A percentile compares a stretch with the other conserved stretches of the same genome.
phyloP scores from a whole-genome alignment of 148 eudicot genomes.

The Dianthus caryophyllus region DNA sequence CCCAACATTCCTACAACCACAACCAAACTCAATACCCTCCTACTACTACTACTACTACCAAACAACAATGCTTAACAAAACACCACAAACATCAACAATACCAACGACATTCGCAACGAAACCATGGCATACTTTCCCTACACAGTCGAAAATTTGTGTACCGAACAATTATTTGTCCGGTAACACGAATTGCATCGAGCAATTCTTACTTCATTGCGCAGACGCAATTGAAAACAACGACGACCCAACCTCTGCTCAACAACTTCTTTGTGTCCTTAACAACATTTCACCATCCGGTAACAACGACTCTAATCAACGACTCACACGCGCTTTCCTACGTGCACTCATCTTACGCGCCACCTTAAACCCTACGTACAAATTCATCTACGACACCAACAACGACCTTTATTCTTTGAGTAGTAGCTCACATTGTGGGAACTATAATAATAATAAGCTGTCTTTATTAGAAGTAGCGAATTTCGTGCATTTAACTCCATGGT shows the following conservation, averaged over 20 bases:
- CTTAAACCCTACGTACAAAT: slow-evolving; percentile 37
- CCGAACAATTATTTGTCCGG: slow-evolving; percentile 23
- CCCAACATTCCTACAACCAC: slow-evolving; percentile 30
- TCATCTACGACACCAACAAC: slow-evolving; percentile 9
- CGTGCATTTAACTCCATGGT: slow-evolving; percentile 92
- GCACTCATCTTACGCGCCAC: slow-evolving; percentile 72
- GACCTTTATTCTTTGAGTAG: background rate
- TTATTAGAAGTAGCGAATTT: slow-evolving; percentile 68
- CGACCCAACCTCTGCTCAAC: slow-evolving; percentile 81
- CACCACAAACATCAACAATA: slow-evolving; percentile 28
- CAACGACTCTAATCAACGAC: slow-evolving; percentile 78
- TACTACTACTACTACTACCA: too few species aligned
- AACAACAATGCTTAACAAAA: slow-evolving; percentile 32
- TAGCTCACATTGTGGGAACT: background rate
- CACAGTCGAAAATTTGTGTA: slow-evolving; percentile 1
- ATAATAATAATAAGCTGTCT: slow-evolving; percentile 52
- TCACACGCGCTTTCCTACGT: slow-evolving; percentile 74
- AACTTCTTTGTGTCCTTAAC: slow-evolving; percentile 87
- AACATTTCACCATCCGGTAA: slow-evolving; percentile 75
- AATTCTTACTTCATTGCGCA: slow-evolving; percentile 80
- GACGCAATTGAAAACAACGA: slow-evolving; percentile 70
- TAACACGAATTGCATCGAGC: slow-evolving; percentile 81
- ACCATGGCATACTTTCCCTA: slow-evolving; percentile 38
- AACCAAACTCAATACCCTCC: slow-evolving; percentile 29
- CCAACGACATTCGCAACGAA: background rate